Evolutionary conservation across 352 stramenopile species (phyloP).

Genomic region (Plasmopara muralis): DNA sequence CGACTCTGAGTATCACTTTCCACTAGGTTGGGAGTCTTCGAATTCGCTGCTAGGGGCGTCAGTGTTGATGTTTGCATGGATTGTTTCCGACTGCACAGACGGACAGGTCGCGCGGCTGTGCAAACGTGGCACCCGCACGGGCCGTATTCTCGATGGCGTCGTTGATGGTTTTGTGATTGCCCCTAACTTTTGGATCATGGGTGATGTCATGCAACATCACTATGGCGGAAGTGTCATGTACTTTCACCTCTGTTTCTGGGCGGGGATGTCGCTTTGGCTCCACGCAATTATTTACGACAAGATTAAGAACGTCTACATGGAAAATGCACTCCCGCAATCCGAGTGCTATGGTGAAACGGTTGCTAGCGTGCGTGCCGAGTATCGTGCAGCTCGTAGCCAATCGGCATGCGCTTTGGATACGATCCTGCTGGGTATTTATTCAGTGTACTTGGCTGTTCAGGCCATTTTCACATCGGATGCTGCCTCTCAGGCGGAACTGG

Average conservation of each 20-base stretch:
- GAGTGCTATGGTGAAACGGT: constrained; percentile 77
- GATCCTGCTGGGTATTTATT: constrained; percentile 70
- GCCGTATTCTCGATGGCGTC: constrained; percentile 71
- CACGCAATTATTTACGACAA: constrained; percentile 83
- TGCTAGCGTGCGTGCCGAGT: constrained; percentile 72
- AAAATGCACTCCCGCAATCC: constrained; percentile 70
- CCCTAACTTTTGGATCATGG: constrained; percentile 65
- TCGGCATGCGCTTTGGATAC: constrained; percentile 56
- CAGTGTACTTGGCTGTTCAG: constrained; percentile 65
- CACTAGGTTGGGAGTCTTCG: constrained; percentile 50
- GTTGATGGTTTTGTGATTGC: constrained; percentile 71
- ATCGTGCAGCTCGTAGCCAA: constrained; percentile 52
- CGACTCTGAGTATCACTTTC: constrained; percentile 75
- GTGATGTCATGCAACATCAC: constrained; percentile 41
- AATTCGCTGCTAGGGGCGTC: constrained; percentile 45
- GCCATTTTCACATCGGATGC: constrained; percentile 60
- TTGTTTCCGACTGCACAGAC: constrained; percentile 81
- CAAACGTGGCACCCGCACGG: constrained; percentile 73
- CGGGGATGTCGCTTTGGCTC: constrained; percentile 67
- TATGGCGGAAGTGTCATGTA: constrained; percentile 44
- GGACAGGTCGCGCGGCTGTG: constrained; percentile 76
- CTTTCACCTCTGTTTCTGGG: constrained; percentile 43
- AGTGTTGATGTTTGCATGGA: constrained; percentile 75
- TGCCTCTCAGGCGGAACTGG: constrained; percentile 47
- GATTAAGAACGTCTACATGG: constrained; percentile 86